Percentiles rank a stretch among this genome's conserved stretches.
Evolutionary conservation across 345 rosid species (phyloP).

Genomic region (Turritis glabra): DNA sequence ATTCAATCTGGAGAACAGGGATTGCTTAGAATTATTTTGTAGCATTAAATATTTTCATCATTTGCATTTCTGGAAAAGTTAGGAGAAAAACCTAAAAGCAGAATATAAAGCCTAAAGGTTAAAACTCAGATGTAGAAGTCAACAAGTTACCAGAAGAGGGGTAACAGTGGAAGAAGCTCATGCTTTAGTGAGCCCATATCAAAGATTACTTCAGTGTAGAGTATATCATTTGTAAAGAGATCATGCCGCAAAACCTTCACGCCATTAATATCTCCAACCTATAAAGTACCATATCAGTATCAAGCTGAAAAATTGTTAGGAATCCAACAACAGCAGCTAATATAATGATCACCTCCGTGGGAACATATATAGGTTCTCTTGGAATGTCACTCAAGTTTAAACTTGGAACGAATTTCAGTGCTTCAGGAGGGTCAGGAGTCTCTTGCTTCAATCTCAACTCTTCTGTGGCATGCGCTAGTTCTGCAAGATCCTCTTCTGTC

Average conservation of each 20-base stretch:
- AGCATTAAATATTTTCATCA: background rate
- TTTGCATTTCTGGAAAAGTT: background rate
- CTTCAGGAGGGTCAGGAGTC: conserved; percentile 95
- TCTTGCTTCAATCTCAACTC: conserved; percentile 85
- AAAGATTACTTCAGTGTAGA: conserved; percentile 84
- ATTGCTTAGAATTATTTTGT: background rate
- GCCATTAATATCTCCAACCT: conserved; percentile 84
- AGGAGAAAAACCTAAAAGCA: background rate
- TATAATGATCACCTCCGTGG: conserved; percentile 59
- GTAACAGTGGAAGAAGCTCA: conserved; percentile 77
- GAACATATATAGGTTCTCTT: conserved; percentile 71
- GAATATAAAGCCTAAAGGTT: background rate
- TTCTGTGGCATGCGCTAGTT: conserved; percentile 79
- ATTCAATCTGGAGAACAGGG: background rate
- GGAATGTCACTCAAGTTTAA: conserved; percentile 77
- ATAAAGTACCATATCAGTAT: conserved; percentile 19
- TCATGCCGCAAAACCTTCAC: conserved; percentile 86
- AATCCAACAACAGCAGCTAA: conserved; percentile 14
- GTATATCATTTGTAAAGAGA: conserved; percentile 91
- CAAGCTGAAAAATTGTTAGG: conserved; percentile 36
- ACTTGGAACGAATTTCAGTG: conserved; percentile 76
- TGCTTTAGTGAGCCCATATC: conserved; percentile 76
- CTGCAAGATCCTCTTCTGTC: conserved; percentile 93
- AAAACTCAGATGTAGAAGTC: conserved; percentile 21
- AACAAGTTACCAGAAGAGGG: conserved; percentile 76